These are phyloP conservation scores for Termitomyces sp. DNA, from an alignment of 768 basidiomycete species.

Conservation along the genomic window DNA sequence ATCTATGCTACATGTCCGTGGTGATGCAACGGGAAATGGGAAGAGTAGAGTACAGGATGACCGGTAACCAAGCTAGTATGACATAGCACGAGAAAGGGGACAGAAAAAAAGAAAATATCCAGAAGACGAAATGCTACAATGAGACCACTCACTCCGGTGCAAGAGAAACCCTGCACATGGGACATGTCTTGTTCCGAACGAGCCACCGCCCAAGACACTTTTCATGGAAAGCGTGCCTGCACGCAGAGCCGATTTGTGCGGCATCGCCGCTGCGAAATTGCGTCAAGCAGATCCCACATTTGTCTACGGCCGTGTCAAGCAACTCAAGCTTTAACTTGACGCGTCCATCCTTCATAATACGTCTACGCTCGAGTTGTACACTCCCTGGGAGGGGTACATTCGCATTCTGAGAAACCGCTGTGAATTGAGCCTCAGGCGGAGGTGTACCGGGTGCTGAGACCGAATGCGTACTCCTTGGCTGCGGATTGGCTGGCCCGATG, in stretches of 20 bases:
- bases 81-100: background rate
- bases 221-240: slow-evolving; percentile 66
- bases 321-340: slow-evolving; percentile 67
- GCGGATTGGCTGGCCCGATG: slow-evolving; percentile 45
- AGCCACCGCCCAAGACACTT: slow-evolving; percentile 61
- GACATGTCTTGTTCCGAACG: slow-evolving; percentile 55
- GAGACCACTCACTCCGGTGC: slow-evolving; percentile 20
- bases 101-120: background rate
- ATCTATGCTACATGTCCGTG: background rate
- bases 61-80: background rate
- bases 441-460: slow-evolving; percentile 10
- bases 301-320: slow-evolving; percentile 58
- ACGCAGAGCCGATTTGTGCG: slow-evolving; percentile 51
- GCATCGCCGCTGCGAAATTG: slow-evolving; percentile 60
- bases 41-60: background rate
- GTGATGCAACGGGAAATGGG: background rate
- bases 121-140: slow-evolving; percentile 9
- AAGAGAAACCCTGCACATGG: slow-evolving; percentile 53
- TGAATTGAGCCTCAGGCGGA: background rate
- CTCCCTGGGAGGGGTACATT: slow-evolving; percentile 34
- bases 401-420: background rate
- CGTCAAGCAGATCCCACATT: slow-evolving; percentile 69
- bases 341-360: slow-evolving; percentile 59
- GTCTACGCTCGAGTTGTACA: slow-evolving; percentile 54
- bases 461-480: slow-evolving; percentile 1